A percentile compares a stretch with the other conserved stretches of the same genome.
These are phyloP conservation scores for Xerocomus nothofagi DNA, from an alignment of 1,284 basidiomycete genomes.

Conservation along the genomic window DNA sequence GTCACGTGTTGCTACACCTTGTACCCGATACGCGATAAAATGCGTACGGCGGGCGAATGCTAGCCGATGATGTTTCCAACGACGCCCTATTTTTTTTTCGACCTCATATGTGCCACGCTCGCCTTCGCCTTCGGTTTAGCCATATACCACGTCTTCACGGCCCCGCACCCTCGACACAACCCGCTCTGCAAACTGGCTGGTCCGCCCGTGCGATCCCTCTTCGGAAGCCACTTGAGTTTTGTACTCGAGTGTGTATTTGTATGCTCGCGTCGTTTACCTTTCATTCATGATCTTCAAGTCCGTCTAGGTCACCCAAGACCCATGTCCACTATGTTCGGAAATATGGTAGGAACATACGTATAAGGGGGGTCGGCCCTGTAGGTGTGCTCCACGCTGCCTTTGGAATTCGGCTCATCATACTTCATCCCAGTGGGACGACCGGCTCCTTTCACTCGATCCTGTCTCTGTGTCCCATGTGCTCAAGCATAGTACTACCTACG, in stretches of 20 bases:
- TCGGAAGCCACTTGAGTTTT: slow-evolving; percentile 53
- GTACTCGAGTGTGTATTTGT: slow-evolving; percentile 54
- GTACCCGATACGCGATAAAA: no score
- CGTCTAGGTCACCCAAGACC: slow-evolving; percentile 50
- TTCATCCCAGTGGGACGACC: slow-evolving; percentile 64
- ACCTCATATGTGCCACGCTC: slow-evolving; percentile 28
- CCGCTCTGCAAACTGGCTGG: slow-evolving; percentile 58
- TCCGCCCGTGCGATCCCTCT: slow-evolving; percentile 49
- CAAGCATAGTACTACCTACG: slow-evolving; percentile 67
- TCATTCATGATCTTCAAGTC: slow-evolving; percentile 40
- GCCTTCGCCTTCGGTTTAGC: slow-evolving; percentile 25
- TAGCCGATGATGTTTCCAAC: slow-evolving; percentile 5
- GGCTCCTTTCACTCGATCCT: slow-evolving; percentile 75
- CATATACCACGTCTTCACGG: slow-evolving; percentile 37
- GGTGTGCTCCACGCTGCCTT: slow-evolving; percentile 25
- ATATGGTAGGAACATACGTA: slow-evolving; percentile 60
- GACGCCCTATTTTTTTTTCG: slow-evolving; percentile 5
- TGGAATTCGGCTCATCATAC: slow-evolving; percentile 9
- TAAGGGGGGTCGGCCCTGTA: slow-evolving; percentile 66
- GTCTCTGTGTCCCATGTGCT: slow-evolving; percentile 67
- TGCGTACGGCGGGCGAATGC: no score
- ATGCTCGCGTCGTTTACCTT: neutral
- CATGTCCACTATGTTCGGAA: slow-evolving; percentile 53
- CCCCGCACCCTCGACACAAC: slow-evolving; percentile 48
- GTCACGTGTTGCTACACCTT: no score